These are phyloP conservation scores for Casaregolazyma suthepensis DNA, from an alignment of 1,139 yeast species.

Conservation along the genomic window DNA sequence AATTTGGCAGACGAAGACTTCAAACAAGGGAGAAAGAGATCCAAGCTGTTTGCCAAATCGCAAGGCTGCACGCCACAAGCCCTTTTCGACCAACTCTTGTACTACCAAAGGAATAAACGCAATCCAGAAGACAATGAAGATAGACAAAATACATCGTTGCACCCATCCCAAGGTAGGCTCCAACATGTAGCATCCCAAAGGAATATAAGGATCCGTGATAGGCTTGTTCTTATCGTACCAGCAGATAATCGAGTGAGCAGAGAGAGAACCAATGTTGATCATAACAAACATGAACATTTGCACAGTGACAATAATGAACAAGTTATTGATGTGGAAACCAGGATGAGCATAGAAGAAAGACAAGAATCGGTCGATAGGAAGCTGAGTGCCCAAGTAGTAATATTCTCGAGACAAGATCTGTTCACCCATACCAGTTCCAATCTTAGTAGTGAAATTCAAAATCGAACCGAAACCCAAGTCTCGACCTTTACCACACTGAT, in stretches of 20 bases:
- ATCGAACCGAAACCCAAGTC: slow-evolving; percentile 99
- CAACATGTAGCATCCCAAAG: slow-evolving; percentile 91
- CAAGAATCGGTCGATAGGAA: slow-evolving; percentile 93
- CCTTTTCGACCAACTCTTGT: slow-evolving; percentile 96
- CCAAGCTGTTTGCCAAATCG: slow-evolving; percentile 86
- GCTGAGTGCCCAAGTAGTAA: slow-evolving; percentile 94
- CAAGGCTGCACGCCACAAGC: slow-evolving; percentile 90
- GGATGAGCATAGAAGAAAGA: slow-evolving; percentile 98
- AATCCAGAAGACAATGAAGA: slow-evolving; percentile 97
- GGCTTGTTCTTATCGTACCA: slow-evolving; percentile 78
- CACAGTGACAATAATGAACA: slow-evolving; percentile 90
- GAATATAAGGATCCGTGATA: slow-evolving; percentile 73
- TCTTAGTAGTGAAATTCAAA: slow-evolving; percentile 96
- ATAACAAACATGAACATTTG: slow-evolving; percentile 89
- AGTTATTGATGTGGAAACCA: slow-evolving; percentile 97
- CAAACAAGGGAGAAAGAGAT: slow-evolving; percentile 93
- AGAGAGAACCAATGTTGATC: slow-evolving; percentile 85
- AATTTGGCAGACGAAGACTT: slow-evolving; percentile 97
- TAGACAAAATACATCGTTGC: slow-evolving; percentile 94
- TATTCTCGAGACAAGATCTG: slow-evolving; percentile 98
- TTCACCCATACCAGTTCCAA: slow-evolving; percentile 99
- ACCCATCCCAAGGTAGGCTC: slow-evolving; percentile 93
- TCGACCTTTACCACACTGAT: slow-evolving; percentile 99
- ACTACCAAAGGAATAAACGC: slow-evolving; percentile 93
- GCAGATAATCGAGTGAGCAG: slow-evolving; percentile 87